A percentile compares a stretch with the other conserved stretches of the same genome.
Evolutionary conservation across 2,329 filamentous ascomycete species (phyloP).

Genomic region (Cercospora berteroae): DNA sequence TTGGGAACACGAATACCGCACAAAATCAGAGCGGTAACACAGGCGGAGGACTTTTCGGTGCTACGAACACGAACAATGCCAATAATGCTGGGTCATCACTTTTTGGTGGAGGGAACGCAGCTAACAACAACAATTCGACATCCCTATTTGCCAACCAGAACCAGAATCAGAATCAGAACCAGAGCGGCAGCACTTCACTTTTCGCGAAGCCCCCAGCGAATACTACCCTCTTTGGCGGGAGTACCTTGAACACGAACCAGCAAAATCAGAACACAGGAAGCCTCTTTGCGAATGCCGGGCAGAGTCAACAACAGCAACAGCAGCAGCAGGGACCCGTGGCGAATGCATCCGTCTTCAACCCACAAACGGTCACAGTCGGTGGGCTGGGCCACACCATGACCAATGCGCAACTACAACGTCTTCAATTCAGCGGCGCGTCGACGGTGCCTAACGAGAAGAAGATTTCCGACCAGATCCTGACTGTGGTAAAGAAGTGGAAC

Average conservation of each 20-base stretch:
- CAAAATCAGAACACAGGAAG: neutral
- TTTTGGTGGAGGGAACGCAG: constrained; percentile 17
- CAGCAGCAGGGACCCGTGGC: constrained; percentile 21
- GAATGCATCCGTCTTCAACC: constrained; percentile 28
- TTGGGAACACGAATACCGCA: constrained; percentile 4
- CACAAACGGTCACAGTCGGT: constrained; percentile 26
- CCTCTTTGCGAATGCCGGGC: constrained; percentile 1
- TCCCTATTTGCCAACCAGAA: constrained; percentile 36
- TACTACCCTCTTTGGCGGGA: constrained; percentile 11
- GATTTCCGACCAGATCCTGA: constrained; percentile 69
- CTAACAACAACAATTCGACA: constrained; percentile 32
- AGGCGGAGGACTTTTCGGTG: constrained; percentile 19
- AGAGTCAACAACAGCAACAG: constrained; percentile 32
- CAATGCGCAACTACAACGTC: constrained; percentile 31
- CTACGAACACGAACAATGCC: constrained; percentile 8
- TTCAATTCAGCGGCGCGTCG: constrained; percentile 27
- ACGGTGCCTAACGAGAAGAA: constrained; percentile 59
- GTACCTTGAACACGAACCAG: constrained; percentile 13
- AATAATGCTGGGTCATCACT: constrained; percentile 16
- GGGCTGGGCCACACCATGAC: constrained; percentile 25
- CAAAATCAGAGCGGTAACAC: constrained; percentile 16
- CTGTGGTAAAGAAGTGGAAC: constrained; percentile 72
- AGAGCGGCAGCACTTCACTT: constrained; percentile 15
- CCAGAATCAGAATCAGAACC: constrained; percentile 14
- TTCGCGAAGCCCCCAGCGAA: constrained; percentile 23